Evolutionary conservation across 2,329 filamentous ascomycete genomes (phyloP).

Genomic region (Scedosporium aurantiacum): DNA sequence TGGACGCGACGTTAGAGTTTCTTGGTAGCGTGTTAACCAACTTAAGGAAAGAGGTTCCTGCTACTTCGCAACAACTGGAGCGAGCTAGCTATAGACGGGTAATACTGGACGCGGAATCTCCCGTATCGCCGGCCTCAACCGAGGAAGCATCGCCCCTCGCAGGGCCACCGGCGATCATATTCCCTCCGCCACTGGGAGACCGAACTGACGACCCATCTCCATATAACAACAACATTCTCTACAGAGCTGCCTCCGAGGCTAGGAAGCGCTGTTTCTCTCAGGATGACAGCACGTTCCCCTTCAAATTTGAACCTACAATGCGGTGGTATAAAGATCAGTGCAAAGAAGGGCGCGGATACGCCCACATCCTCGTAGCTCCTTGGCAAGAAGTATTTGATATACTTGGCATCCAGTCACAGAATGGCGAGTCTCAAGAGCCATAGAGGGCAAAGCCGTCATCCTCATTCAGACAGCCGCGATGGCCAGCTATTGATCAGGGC

Average conservation of each 20-base stretch:
- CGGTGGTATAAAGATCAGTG: constrained; percentile 41
- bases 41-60: not conserved
- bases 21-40: constrained; percentile 18
- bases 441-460: not conserved
- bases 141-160: not conserved
- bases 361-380: constrained; percentile 33
- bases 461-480: not conserved
- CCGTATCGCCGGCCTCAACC: constrained; percentile 21
- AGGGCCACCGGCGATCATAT: not conserved
- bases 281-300: constrained; percentile 19
- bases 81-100: not conserved
- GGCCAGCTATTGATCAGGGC: too few species aligned
- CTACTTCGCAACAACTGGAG: not conserved
- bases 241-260: not conserved
- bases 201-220: not conserved
- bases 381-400: constrained; percentile 23
- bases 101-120: not conserved
- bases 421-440: not conserved
- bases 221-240: not conserved
- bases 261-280: not conserved
- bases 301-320: constrained; percentile 33
- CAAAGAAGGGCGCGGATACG: constrained; percentile 34
- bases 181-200: constrained; percentile 2
- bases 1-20: constrained; percentile 32
- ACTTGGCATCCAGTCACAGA: not conserved